phyloP scores from a whole-genome alignment of 1,284 basidiomycete species.

The Xanthoconium separans region DNA sequence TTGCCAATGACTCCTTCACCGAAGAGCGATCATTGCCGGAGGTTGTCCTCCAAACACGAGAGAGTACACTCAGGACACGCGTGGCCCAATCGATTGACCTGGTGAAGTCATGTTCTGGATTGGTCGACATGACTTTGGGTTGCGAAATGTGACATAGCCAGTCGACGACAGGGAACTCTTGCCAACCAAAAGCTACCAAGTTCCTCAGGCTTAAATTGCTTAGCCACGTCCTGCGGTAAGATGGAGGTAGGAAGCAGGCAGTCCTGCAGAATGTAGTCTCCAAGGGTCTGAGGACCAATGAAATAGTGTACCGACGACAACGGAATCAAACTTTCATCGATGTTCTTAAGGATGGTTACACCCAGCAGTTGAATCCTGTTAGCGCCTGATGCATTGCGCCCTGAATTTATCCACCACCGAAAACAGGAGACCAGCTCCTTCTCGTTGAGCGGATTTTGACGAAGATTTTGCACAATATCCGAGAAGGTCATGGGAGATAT shows the following conservation, averaged over 20 bases:
- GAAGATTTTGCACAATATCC: conserved; percentile 82
- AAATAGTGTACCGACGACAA: conserved; percentile 3
- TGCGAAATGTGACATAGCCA: conserved; percentile 1
- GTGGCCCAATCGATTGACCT: too few relatives aligned
- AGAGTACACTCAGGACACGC: conserved; percentile 63
- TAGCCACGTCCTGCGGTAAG: too few relatives aligned
- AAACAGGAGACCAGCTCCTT: conserved; percentile 79
- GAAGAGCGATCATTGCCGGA: conserved; percentile 57
- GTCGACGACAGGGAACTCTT: too few relatives aligned
- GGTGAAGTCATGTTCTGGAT: too few relatives aligned
- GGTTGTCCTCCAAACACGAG: conserved; percentile 45
- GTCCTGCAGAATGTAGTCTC: conserved; percentile 22
- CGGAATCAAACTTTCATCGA: background rate
- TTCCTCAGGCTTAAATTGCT: too few relatives aligned
- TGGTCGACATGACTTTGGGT: background rate
- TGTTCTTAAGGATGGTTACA: background rate
- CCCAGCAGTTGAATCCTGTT: background rate
- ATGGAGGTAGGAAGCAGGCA: too few relatives aligned
- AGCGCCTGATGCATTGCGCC: background rate
- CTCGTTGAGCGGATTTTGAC: conserved; percentile 63
- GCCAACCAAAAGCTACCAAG: too few relatives aligned
- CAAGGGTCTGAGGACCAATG: background rate
- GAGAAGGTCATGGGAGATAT: conserved; percentile 75
- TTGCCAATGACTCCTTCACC: background rate
- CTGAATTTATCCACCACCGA: conserved; percentile 80